Evolutionary conservation across 345 rosid species (phyloP), one percentile per base, ranked within the genome.

Genomic region (Eucalyptus fibrosa): DNA sequence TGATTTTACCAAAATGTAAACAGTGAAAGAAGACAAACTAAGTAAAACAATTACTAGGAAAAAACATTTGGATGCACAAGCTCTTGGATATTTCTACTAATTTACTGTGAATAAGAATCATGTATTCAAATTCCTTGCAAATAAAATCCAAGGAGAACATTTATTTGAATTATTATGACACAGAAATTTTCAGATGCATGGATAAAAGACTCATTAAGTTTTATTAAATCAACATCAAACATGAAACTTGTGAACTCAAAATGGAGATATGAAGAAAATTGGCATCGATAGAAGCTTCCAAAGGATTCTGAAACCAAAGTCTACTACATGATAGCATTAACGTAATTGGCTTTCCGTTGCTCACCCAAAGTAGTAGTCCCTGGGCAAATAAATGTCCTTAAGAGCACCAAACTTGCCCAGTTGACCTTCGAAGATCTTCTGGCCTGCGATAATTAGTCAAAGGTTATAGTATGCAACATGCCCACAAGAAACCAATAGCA

Each of bases 281-380:
- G 18, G 81, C 7, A 69, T 69, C 18, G 51, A 15, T 50, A 50
- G 81, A 32, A 65, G 32, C 69, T 60, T 60, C 69, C 32, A 60
- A 12, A 60, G 69, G 69, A 60, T 60, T 60, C 32, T 28, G 9
- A 28, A 60, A 60, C 69, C 32, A 60, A 60, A 28, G 16, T 60
- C 51, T 50, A 50, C 69, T 60, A 60, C 32, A 60, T 60, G 69
- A 12, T 60, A 60, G 32, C 32, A n/a, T 32, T 34, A 69, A 32
- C 19, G 42, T 17, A 69, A 69, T 34, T 69, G 42, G 42, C 81
- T 69, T 69, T 11, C 11, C 37, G 15, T 89, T 87, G 91, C 98
- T 97, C 96, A 97, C 98, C 99, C 97, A 30, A 96, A 92, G 89
- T 97, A 92, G 89, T 95, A 97, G 89, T 98, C 99, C 91, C 97